phyloP scores from a whole-genome alignment of 371 early-diverging fungal species.

The Syncephalastrum sp. region DNA sequence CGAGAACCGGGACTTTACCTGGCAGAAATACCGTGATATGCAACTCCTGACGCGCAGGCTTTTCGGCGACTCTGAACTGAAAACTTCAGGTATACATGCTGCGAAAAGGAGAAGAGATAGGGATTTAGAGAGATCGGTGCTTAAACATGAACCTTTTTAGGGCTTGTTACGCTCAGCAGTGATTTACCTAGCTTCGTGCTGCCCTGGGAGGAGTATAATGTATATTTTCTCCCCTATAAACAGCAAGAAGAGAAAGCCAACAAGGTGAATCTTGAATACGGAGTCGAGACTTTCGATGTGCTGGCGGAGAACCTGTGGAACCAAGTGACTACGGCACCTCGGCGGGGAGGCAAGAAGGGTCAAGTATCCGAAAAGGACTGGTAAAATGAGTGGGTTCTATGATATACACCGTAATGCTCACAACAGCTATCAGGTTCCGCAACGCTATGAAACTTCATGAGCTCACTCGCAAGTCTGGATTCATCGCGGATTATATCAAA shows the following conservation, averaged over 20 bases:
- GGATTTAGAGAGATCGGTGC: too few species aligned
- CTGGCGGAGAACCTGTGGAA: conserved; percentile 39
- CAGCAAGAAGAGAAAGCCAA: neutral
- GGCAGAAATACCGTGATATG: conserved; percentile 18
- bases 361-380: conserved; percentile 57
- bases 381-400: conserved; percentile 12
- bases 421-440: conserved; percentile 28
- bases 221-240: conserved; percentile 35
- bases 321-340: conserved; percentile 47
- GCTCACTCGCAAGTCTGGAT: conserved; percentile 37
- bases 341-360: conserved; percentile 43
- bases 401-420: neutral
- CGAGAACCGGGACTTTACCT: conserved; percentile 28
- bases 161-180: conserved; percentile 27
- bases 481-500: conserved; percentile 28
- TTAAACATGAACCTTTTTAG: conserved; percentile 8
- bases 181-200: conserved; percentile 24
- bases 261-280: neutral
- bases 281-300: conserved; percentile 32
- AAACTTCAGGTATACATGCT: conserved; percentile 33
- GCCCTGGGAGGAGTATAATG: conserved; percentile 12
- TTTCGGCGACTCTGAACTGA: conserved; percentile 43
- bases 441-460: conserved; percentile 41
- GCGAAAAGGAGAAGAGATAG: neutral
- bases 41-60: conserved; percentile 19